Percentiles rank a stretch among this genome's conserved stretches.
These are phyloP conservation scores for Saraca asoca DNA, from an alignment of 331 rosid species.

Conservation along the genomic window DNA sequence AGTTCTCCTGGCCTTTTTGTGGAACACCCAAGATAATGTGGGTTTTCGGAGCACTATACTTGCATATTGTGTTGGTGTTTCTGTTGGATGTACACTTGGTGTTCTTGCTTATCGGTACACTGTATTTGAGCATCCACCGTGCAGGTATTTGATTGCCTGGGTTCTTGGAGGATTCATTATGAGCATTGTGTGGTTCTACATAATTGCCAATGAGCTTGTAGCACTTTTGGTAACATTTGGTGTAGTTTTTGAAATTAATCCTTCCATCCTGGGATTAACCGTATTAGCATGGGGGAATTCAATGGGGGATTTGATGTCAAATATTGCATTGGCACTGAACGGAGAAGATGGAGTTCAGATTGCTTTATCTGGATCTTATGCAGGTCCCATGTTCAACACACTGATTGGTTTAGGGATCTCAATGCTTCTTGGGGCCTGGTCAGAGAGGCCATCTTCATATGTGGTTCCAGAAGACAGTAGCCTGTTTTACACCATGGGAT, in stretches of 20 bases:
- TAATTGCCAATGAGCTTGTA: conserved; percentile 93
- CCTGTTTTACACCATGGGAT: conserved; percentile 71
- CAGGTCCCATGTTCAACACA: conserved; percentile 98
- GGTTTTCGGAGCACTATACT: conserved; percentile 49
- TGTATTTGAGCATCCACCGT: conserved; percentile 62
- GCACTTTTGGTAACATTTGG: conserved; percentile 80
- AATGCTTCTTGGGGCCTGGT: conserved; percentile 72
- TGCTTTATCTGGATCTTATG: conserved; percentile 95
- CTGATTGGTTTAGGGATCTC: conserved; percentile 89
- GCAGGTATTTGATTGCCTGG: conserved; percentile 68
- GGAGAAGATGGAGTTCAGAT: conserved; percentile 93
- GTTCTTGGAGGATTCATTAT: conserved; percentile 90
- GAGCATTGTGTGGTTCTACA: conserved; percentile 98
- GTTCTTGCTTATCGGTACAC: conserved; percentile 75
- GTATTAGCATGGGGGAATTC: conserved; percentile 44
- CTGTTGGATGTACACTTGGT: conserved; percentile 62
- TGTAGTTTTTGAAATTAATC: conserved; percentile 72
- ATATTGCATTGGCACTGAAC: conserved; percentile 74
- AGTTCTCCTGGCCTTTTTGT: conserved; percentile 68
- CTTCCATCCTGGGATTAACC: conserved; percentile 85
- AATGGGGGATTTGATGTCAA: conserved; percentile 94
- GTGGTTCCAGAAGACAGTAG: conserved; percentile 66
- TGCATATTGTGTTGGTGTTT: conserved; percentile 56
- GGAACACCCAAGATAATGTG: conserved; percentile 67
- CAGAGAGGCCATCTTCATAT: conserved; percentile 55